phyloP scores from a whole-genome alignment of 495 filamentous ascomycete species.

The Podospora tetraspora region DNA sequence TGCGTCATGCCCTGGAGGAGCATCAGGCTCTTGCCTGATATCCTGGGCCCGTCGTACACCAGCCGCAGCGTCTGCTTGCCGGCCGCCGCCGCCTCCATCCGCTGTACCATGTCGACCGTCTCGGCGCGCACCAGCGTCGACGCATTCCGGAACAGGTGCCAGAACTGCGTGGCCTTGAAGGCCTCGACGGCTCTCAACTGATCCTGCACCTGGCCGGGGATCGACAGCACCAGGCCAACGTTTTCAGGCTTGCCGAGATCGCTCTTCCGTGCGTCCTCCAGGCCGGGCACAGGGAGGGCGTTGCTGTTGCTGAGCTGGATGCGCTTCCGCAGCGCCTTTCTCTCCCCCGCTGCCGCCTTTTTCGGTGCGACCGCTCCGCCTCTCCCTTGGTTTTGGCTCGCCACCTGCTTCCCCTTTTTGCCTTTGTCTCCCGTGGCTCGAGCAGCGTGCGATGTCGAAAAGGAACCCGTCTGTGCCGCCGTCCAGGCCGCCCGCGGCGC shows the following conservation, averaged over 20 bases:
- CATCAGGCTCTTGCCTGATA: slow-evolving; percentile 78
- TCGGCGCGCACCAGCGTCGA: slow-evolving; percentile 68
- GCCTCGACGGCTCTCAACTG: slow-evolving; percentile 74
- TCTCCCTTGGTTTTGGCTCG: slow-evolving; percentile 40
- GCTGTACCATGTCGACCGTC: slow-evolving; percentile 61
- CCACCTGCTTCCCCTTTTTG: slow-evolving; percentile 38
- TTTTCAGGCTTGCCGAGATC: slow-evolving; percentile 50
- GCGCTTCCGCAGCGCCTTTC: slow-evolving; percentile 79
- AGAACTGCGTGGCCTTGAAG: slow-evolving; percentile 87
- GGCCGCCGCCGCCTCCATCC: slow-evolving; percentile 50
- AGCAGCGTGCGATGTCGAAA: slow-evolving; percentile 26
- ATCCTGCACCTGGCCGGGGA: slow-evolving; percentile 69
- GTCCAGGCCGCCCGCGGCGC: slow-evolving; percentile 24
- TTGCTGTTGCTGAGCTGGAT: slow-evolving; percentile 91
- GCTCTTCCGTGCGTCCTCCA: slow-evolving; percentile 54
- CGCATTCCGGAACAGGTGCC: slow-evolving; percentile 78
- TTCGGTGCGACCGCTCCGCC: slow-evolving; percentile 38
- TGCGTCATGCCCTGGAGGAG: slow-evolving; percentile 79
- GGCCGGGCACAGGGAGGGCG: slow-evolving; percentile 65
- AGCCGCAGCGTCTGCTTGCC: slow-evolving; percentile 56
- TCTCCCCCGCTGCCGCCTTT: slow-evolving; percentile 66
- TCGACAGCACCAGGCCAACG: slow-evolving; percentile 59
- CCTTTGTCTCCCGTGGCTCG: slow-evolving; percentile 15
- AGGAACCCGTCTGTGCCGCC: background rate
- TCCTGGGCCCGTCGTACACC: slow-evolving; percentile 67